A percentile compares a stretch with the other conserved stretches of the same genome.
These are phyloP conservation scores for Colletotrichum tanaceti DNA, from an alignment of 2,329 filamentous ascomycete genomes.

Conservation along the genomic window DNA sequence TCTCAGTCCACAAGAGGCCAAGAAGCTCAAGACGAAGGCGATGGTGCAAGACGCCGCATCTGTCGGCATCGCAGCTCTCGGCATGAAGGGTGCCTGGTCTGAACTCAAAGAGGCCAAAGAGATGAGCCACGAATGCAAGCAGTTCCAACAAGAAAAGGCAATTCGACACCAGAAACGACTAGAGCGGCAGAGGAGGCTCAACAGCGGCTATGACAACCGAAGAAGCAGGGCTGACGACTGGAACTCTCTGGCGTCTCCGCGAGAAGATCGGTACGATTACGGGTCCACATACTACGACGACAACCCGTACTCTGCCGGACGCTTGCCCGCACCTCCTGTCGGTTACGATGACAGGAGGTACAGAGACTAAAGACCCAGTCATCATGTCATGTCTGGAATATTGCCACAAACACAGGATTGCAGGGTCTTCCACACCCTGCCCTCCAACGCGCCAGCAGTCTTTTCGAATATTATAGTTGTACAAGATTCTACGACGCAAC, in stretches of 20 bases:
- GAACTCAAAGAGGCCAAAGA: conserved; percentile 68
- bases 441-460: not conserved
- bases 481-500: conserved; percentile 14
- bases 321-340: conserved; percentile 56
- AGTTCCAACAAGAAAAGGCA: conserved; percentile 62
- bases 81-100: conserved; percentile 66
- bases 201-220: conserved; percentile 48
- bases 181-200: conserved; percentile 49
- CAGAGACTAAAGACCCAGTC: conserved; percentile 33
- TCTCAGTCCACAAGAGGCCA: conserved; percentile 63
- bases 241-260: conserved; percentile 55
- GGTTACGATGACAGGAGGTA: conserved; percentile 53
- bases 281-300: conserved; percentile 60
- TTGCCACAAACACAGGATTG: not conserved
- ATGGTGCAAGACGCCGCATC: conserved; percentile 69
- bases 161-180: conserved; percentile 62
- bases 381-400: not conserved
- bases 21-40: conserved; percentile 68
- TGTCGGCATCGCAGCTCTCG: conserved; percentile 67
- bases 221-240: conserved; percentile 59
- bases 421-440: not conserved
- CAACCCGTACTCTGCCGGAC: conserved; percentile 57
- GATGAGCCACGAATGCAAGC: conserved; percentile 59
- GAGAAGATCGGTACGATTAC: conserved; percentile 52
- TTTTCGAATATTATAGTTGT: not conserved